A percentile compares a stretch with the other conserved stretches of the same genome.
These are phyloP conservation scores for Limonium bicolor DNA, from an alignment of 148 eudicot species.

Conservation along the genomic window DNA sequence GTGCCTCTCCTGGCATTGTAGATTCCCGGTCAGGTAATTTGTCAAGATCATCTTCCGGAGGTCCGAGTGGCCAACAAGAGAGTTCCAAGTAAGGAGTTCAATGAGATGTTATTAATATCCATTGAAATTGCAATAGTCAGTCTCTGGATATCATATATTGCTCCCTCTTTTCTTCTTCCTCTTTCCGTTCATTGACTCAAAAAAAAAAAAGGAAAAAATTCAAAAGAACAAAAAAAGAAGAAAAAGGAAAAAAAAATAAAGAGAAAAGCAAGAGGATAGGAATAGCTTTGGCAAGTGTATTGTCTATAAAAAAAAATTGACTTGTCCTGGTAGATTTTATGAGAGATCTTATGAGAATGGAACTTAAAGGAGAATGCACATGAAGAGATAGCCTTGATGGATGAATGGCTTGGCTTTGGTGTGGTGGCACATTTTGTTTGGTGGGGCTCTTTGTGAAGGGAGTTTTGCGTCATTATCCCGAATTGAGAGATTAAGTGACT, in stretches of 20 bases:
- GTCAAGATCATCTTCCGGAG: conserved; percentile 23
- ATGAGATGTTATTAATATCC: conserved; percentile 10
- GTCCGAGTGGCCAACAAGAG: conserved; percentile 12
- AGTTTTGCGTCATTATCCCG: too few relatives aligned
- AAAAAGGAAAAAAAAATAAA: background rate
- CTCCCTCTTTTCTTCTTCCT: background rate
- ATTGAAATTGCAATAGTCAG: background rate
- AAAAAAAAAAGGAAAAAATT: too few relatives aligned
- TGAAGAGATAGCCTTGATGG: too few relatives aligned
- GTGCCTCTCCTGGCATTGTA: conserved; percentile 1
- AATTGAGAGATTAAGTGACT: too few relatives aligned
- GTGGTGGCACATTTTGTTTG: too few relatives aligned
- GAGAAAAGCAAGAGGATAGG: conserved; percentile 1
- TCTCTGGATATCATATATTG: too few relatives aligned
- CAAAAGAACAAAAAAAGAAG: background rate
- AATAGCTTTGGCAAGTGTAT: background rate
- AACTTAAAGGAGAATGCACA: too few relatives aligned
- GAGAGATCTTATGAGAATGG: too few relatives aligned
- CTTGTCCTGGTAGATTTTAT: conserved; percentile 4
- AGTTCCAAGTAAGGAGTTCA: conserved; percentile 6
- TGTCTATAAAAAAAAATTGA: background rate
- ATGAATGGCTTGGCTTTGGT: too few relatives aligned
- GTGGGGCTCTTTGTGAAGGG: too few relatives aligned
- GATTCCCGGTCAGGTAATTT: conserved; percentile 9
- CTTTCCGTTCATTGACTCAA: too few relatives aligned